Evolutionary conservation across 805 yeast genomes (phyloP), one percentile per base, ranked within the genome.

Genomic region (Kuraishia ogatae): DNA sequence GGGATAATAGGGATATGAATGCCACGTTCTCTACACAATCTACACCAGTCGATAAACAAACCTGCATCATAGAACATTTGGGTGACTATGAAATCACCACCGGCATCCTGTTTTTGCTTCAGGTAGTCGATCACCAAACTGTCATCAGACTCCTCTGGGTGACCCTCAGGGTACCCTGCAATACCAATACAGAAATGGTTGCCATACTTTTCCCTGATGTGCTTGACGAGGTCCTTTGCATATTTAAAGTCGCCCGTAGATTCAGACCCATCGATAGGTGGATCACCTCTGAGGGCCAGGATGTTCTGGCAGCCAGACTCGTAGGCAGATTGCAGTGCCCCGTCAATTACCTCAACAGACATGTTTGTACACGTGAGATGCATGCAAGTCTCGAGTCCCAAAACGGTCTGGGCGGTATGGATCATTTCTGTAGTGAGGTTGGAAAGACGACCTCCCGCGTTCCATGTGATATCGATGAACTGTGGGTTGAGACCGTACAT

Each of bases 161-260:
- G 97, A 2, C 97, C 97, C 68, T 94, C 99, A 1, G 99, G 97
- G 68, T 94, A 94, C 2, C 89, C 99, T 10, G 98, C 98, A 22
- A 94, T 96, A 53, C 97, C 99, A 61, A 94, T 91, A 69, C 86
- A 87, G 71, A 94, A 92, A 72, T 91, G 89, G 68, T 87, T 83
- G 28, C 96, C 97, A 64, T 90, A 92, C 59, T 84, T 78, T 55
- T 66, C 65, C 61, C 85, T 82, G 63, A 94, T 94, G 70, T 93
- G 85, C 52, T 67, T 66, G 60, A 94, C 85, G 66, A 94, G 77
- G 69, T 94, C 98, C 66, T 82, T 86, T 24, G 99, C 98, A 64
- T 90, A 88, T 58, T 76, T 74, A 74, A 94, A 94, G 39, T 88
- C 94, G n/a, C 91, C 91, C 7, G 86, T 84, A 39, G 87, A 84